phyloP scores from a whole-genome alignment of 2,329 filamentous ascomycete species.

The Chrysoporthe austroafricana region DNA sequence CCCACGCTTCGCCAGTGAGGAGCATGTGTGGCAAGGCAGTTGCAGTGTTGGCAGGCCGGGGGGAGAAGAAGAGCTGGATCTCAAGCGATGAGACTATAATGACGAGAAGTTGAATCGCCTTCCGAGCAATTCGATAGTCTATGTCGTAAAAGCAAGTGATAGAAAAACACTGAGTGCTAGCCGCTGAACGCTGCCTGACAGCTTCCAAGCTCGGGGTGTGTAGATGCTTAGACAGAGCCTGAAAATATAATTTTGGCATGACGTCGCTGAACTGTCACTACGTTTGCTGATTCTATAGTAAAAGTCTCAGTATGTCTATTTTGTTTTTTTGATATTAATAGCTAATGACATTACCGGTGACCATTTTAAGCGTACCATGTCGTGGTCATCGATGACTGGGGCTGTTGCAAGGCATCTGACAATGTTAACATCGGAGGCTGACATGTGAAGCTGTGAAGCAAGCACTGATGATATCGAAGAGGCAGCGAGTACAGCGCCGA shows the following conservation, averaged over 20 bases:
- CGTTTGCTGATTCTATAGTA: neutral
- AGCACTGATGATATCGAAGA: neutral
- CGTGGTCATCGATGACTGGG: neutral
- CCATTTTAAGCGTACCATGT: neutral
- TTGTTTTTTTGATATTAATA: neutral
- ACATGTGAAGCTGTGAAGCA: neutral
- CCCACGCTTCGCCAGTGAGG: neutral
- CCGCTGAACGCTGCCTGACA: no score
- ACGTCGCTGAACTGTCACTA: neutral
- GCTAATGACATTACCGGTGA: neutral
- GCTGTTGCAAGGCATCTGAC: neutral
- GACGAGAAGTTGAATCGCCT: no score
- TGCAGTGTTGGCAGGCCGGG: no score
- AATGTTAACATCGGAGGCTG: neutral
- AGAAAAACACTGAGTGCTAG: no score
- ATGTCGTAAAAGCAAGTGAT: no score
- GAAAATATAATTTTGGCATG: no score
- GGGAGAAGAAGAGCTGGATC: no score
- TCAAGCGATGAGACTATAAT: no score
- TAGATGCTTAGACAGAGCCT: no score
- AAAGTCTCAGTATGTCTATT: neutral
- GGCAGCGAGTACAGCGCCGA: neutral
- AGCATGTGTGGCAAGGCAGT: neutral
- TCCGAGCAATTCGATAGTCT: no score
- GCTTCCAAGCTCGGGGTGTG: no score